These are phyloP conservation scores for Colletotrichum costaricense DNA, from an alignment of 2,329 filamentous ascomycete genomes.

Conservation along the genomic window DNA sequence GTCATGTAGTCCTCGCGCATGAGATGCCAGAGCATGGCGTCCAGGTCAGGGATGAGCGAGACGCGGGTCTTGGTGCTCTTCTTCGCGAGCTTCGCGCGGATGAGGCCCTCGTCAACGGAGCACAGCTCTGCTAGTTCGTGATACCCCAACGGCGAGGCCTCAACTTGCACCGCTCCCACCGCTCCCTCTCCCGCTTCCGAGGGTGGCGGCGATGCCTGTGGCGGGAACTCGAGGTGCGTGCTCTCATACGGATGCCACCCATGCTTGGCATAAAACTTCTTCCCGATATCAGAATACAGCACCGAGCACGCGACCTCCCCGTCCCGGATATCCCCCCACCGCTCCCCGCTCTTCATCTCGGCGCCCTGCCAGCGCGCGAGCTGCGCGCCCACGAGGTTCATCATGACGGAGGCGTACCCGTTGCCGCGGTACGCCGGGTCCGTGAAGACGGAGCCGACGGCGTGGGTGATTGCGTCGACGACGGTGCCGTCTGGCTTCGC, in stretches of 20 bases:
- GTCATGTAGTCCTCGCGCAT: constrained; percentile 84
- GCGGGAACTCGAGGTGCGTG: constrained; percentile 74
- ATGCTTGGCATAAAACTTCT: constrained; percentile 80
- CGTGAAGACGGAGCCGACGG: constrained; percentile 84
- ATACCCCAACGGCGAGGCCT: constrained; percentile 62
- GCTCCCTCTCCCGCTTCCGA: constrained; percentile 25
- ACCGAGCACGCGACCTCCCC: constrained; percentile 73
- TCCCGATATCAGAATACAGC: constrained; percentile 88
- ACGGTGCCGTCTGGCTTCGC: constrained; percentile 47
- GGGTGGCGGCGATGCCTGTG: constrained; percentile 40
- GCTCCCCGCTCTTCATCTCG: constrained; percentile 38
- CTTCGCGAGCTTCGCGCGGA: constrained; percentile 64
- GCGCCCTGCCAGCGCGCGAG: constrained; percentile 51
- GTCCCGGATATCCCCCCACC: constrained; percentile 35
- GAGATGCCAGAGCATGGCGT: constrained; percentile 81
- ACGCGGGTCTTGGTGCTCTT: constrained; percentile 62
- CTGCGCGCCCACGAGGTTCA: constrained; percentile 68
- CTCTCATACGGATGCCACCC: constrained; percentile 84
- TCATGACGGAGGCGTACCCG: constrained; percentile 84
- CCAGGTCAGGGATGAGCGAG: constrained; percentile 75
- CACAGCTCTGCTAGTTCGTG: constrained; percentile 72
- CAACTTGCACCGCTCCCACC: not conserved
- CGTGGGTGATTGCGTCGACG: constrained; percentile 73
- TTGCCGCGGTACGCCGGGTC: constrained; percentile 73
- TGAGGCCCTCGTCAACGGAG: constrained; percentile 69